Conservation (phyloP, 108 stramenopile species). For the Skeletonema menzelii region DNA sequence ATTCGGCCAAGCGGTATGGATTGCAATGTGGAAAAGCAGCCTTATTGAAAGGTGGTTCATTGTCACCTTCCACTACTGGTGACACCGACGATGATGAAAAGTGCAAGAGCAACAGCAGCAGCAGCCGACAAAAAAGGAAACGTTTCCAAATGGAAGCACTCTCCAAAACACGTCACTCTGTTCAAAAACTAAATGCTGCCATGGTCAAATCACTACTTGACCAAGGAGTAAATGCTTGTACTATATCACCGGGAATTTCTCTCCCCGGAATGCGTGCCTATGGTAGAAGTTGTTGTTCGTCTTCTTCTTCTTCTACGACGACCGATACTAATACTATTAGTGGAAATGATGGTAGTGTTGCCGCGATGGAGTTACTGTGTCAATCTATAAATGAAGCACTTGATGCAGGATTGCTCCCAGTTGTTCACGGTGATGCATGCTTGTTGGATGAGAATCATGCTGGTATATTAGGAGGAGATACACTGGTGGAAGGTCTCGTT, state of each 20-base stretch:
- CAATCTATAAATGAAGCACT: conserved; percentile 45
- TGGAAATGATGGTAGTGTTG: conserved; percentile 6
- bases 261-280: conserved; percentile 57
- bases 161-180: conserved; percentile 60
- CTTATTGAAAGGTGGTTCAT: conserved; percentile 11
- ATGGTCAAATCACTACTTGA: conserved; percentile 52
- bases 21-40: conserved; percentile 50
- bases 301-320: no score
- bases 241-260: conserved; percentile 69
- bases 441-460: conserved; percentile 57
- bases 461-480: conserved; percentile 76
- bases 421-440: conserved; percentile 85
- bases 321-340: neutral
- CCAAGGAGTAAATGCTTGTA: conserved; percentile 63
- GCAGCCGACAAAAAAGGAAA: neutral
- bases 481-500: conserved; percentile 52
- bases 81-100: neutral
- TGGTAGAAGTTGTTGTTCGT: conserved; percentile 5
- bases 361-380: conserved; percentile 31
- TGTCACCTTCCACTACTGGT: neutral
- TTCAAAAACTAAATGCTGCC: conserved; percentile 66
- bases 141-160: conserved; percentile 53
- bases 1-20: conserved; percentile 69
- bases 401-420: conserved; percentile 69
- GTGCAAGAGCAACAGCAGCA: neutral